Base-by-base conservation (phyloP, 2,329 filamentous ascomycete species). In the Curvularia spicifera region DNA sequence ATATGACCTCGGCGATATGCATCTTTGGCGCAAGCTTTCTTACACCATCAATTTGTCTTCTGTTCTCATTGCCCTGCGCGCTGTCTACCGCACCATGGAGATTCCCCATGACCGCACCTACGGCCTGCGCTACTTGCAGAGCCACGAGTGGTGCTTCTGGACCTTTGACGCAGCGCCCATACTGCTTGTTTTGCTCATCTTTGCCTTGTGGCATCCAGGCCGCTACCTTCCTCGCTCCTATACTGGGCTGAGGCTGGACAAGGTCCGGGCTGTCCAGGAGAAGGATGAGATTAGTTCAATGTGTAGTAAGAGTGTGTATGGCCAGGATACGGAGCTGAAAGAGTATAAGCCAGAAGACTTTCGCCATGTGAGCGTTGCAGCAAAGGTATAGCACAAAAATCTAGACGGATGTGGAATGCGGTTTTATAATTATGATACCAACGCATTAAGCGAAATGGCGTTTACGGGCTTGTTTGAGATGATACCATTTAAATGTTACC, bases 111-210 rank as follows among this genome's bases (percentile, higher is more conserved):
- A 83, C 51, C 67, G 67, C 49, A 59, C 66, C 15, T 70, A 73
- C 0, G 81, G 80, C n/a, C 71, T 82, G 6, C 77, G 79, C 15
- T 85, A 85, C 62, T 71, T 81, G 0, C 82, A 83, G 63, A 75
- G 67, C 4, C 79, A 82, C 22, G 83, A 85, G 60, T 84, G 83
- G 80, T 79, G 81, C 28, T 81, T 85, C 55, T 85, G 82, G 76
- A 76, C 79, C 2, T 80, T 85, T 13, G 83, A 85, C 58, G 78
- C 80, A 0, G 57, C 82, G 6, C 82, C 83, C 0, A 82, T 84
- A 73, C 59, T 80, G 3, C 67, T 78, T 0, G 82, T 83, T 5
- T 76, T 85, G 33, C 68, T 77, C 0, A 75, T 82, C 1, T 82
- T 85, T 57, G 81, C 80, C 4, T 65, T 82, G 37, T 84, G 78